These are phyloP conservation scores for Cyberlindnera mississippiensis DNA, from an alignment of 805 yeast genomes.

Conservation along the genomic window DNA sequence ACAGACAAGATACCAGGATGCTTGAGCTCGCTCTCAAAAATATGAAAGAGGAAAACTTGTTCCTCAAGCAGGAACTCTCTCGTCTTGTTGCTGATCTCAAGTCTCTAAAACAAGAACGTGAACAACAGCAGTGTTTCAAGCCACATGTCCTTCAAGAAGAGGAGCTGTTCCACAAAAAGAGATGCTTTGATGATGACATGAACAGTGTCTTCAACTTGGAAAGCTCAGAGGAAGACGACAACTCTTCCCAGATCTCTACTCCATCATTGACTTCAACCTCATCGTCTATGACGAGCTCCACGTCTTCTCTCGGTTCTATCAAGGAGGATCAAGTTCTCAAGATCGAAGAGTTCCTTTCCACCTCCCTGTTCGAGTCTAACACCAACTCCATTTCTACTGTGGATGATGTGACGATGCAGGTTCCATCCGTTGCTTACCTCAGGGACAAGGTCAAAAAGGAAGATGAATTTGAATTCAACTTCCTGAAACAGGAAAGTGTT, in stretches of 20 bases:
- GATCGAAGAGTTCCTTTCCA: constrained; percentile 25
- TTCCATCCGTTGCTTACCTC: constrained; percentile 4
- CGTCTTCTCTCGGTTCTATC: constrained; percentile 21
- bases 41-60: constrained; percentile 43
- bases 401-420: no score
- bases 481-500: constrained; percentile 21
- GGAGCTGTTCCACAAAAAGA: no score
- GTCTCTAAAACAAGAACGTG: constrained; percentile 19
- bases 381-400: constrained; percentile 12
- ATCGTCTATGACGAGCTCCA: constrained; percentile 16
- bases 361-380: constrained; percentile 22
- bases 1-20: not conserved
- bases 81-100: constrained; percentile 42
- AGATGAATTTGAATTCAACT: constrained; percentile 24
- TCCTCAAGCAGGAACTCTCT: constrained; percentile 40
- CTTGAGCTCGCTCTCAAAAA: constrained; percentile 38
- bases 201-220: constrained; percentile 10
- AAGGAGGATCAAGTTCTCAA: constrained; percentile 25
- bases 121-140: constrained; percentile 4
- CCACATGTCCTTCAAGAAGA: constrained; percentile 16
- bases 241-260: constrained; percentile 23
- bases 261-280: constrained; percentile 25
- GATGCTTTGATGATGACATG: constrained; percentile 16
- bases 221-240: constrained; percentile 25
- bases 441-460: constrained; percentile 12